Evolutionary conservation across 768 basidiomycete genomes (phyloP).

Genomic region (Leccinum aurantiacum): DNA sequence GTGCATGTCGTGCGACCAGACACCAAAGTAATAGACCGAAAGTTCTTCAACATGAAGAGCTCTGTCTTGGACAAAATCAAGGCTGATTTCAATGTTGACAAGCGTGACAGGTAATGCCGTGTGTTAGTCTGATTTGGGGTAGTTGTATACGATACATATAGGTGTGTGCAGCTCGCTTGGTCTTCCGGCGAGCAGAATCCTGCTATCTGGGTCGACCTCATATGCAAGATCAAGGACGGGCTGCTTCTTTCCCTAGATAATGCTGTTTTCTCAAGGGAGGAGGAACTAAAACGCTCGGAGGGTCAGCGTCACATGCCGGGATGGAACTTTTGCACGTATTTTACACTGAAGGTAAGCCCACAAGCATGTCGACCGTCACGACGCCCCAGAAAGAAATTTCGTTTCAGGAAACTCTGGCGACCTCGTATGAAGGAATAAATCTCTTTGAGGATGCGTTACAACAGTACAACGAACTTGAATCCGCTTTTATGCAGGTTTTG

Average conservation of each 20-base stretch:
- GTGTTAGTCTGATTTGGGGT: slow-evolving; percentile 7
- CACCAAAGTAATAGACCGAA: slow-evolving; percentile 53
- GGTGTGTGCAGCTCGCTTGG: slow-evolving; percentile 84
- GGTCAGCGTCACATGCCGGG: slow-evolving; percentile 89
- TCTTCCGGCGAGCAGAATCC: slow-evolving; percentile 70
- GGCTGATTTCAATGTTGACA: slow-evolving; percentile 89
- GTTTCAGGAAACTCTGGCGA: slow-evolving; percentile 86
- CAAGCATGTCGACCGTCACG: neutral
- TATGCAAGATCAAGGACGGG: slow-evolving; percentile 88
- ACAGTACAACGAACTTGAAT: slow-evolving; percentile 91
- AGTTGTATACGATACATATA: slow-evolving; percentile 33
- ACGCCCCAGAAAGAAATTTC: slow-evolving; percentile 3
- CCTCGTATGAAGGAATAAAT: slow-evolving; percentile 87
- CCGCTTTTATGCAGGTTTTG: slow-evolving; percentile 70
- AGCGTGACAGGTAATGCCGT: slow-evolving; percentile 64
- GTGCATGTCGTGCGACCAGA: slow-evolving; percentile 82
- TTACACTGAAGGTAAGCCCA: slow-evolving; percentile 82
- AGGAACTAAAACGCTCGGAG: slow-evolving; percentile 89
- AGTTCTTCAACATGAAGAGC: slow-evolving; percentile 81
- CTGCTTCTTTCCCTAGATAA: slow-evolving; percentile 81
- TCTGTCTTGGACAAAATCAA: slow-evolving; percentile 87
- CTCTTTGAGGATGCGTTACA: slow-evolving; percentile 86
- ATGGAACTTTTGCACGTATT: slow-evolving; percentile 99
- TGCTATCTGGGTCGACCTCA: slow-evolving; percentile 82
- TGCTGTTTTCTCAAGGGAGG: slow-evolving; percentile 76